Percentiles rank a stretch among this genome's conserved stretches.
Conservation (phyloP, 2,329 filamentous ascomycete species). For the Fusarium torulosum region DNA sequence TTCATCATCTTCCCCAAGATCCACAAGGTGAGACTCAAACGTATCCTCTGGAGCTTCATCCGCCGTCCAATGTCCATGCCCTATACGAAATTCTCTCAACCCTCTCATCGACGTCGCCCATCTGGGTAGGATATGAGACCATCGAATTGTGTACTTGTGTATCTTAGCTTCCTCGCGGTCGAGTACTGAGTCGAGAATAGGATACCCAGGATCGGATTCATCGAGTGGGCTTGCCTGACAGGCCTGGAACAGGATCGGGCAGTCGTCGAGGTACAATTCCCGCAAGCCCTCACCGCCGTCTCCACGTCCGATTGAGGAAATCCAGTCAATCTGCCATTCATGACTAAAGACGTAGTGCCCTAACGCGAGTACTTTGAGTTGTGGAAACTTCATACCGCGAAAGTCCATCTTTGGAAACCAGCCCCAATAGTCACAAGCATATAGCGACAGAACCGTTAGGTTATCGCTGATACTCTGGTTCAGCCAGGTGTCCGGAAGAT, state of each 20-base stretch:
- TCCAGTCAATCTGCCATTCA: constrained; percentile 62
- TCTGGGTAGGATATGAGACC: constrained; percentile 18
- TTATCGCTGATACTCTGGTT: constrained; percentile 15
- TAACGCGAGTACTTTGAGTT: constrained; percentile 55
- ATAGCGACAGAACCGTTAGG: constrained; percentile 55
- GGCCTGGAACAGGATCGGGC: constrained; percentile 50
- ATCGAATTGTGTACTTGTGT: not conserved
- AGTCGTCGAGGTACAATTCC: constrained; percentile 59
- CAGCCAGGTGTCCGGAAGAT: constrained; percentile 37
- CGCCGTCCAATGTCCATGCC: not conserved
- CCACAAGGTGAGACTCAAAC: not conserved
- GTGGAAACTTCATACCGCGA: constrained; percentile 50
- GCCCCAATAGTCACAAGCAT: constrained; percentile 53
- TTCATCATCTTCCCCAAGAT: not conserved
- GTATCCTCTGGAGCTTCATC: not conserved
- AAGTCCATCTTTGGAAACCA: constrained; percentile 56
- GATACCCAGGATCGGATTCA: constrained; percentile 11
- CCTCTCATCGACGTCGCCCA: constrained; percentile 12
- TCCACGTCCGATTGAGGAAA: constrained; percentile 52
- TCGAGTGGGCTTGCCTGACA: not conserved
- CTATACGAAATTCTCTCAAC: constrained; percentile 17
- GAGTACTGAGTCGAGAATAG: not conserved
- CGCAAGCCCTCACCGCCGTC: constrained; percentile 44
- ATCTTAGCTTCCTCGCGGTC: not conserved
- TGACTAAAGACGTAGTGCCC: constrained; percentile 58